Evolutionary conservation across 805 yeast species (phyloP), one percentile per base, ranked within the genome.

Genomic region (Zygoascus ofunaensis): DNA sequence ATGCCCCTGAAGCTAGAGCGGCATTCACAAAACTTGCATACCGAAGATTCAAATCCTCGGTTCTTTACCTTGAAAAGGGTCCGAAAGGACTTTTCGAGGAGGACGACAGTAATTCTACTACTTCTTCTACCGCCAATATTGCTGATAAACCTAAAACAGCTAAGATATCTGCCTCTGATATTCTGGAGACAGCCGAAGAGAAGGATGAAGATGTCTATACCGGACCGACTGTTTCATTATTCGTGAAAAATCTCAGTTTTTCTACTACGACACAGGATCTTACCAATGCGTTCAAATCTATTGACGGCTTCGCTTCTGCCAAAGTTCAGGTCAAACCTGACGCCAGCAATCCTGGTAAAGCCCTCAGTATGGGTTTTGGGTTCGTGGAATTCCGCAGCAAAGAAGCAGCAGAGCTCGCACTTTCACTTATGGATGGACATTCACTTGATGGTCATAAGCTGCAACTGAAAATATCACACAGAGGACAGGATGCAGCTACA

Each of bases 331-430:
- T 82, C 22, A 90, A 89, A 60, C 89, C 95, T 1, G 94, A 90
- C 65, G 77, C 94, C 32, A 85, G 79, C 63, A 74, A 77, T 48
- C 59, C 74, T 2, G 82, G 80, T 8, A 74, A 74, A 46, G 65
- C 71, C n/a, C 72, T 79, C 48, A 87, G 96, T 55, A 92, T 92
- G 98, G 98, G 98, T 18, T 92, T 87, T 58, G 98, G 98, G 1
- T 92, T 92, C 66, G 96, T 77, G 12, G 98, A 92, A 64, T 92
- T 87, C 64, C 77, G 70, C 53, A 76, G 89, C 1, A 77, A 76
- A 52, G 85, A 79, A 34, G 79, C 82, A 56, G 98, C 98, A 0
- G 71, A 76, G 34, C 70, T 74, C 10, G 97, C 95, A 4, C 77
- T 87, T 39, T 62, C 71, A 28, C 72, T 81, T 0, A 65, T 87